Conservation (phyloP, 345 rosid species). For the Salix purpurea region DNA sequence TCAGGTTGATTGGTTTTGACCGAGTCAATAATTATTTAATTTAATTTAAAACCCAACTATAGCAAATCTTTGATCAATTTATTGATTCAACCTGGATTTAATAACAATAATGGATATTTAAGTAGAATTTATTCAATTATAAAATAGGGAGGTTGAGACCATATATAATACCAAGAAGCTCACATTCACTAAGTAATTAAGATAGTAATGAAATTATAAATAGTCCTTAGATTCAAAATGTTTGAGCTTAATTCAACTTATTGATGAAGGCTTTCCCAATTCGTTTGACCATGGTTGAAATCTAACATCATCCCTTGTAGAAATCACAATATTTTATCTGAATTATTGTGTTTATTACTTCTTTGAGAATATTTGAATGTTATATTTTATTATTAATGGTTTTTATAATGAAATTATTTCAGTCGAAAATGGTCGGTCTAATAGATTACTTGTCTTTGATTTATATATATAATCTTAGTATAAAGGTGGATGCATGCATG, state of each 20-base stretch:
- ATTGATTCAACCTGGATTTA: no score
- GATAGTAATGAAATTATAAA: no score
- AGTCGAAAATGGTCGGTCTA: neutral
- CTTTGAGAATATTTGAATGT: neutral
- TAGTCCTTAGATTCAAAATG: neutral
- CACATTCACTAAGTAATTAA: no score
- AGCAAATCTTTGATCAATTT: no score
- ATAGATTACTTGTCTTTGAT: neutral
- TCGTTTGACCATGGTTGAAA: neutral
- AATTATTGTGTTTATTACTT: neutral
- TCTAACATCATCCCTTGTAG: neutral
- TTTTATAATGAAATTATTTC: neutral
- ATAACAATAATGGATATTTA: no score
- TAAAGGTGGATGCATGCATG: neutral
- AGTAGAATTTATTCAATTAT: no score
- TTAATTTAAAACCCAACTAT: no score
- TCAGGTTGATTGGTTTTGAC: no score
- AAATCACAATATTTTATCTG: neutral
- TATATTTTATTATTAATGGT: neutral
- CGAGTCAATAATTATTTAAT: no score
- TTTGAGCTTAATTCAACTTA: neutral
- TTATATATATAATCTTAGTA: no score
- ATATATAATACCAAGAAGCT: neutral
- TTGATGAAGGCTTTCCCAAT: neutral
- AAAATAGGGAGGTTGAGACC: no score